A percentile compares a stretch with the other conserved stretches of the same genome.
Evolutionary conservation across 768 basidiomycete species (phyloP).

Genomic region (Neoboletus subvelutipes): DNA sequence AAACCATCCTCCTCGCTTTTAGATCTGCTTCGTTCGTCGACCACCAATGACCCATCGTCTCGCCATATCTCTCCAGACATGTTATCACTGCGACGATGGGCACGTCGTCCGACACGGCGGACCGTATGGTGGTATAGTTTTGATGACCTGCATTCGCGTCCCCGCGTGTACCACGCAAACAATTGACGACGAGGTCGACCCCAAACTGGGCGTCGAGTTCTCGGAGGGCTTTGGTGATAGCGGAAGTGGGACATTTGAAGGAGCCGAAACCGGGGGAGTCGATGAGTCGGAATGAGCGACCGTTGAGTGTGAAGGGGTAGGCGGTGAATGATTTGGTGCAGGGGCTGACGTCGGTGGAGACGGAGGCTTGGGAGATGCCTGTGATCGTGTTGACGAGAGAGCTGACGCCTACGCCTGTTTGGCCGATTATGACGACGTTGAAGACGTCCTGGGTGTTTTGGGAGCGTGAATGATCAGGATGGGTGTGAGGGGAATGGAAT

Average conservation of each 20-base stretch:
- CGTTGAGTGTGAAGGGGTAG: conserved; percentile 27
- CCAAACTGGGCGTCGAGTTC: conserved; percentile 30
- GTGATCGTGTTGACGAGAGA: conserved; percentile 42
- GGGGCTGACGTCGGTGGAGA: conserved; percentile 31
- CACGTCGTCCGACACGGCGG: conserved; percentile 32
- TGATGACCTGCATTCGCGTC: conserved; percentile 30
- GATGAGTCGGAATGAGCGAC: conserved; percentile 30
- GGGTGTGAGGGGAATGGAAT: not conserved
- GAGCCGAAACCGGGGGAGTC: conserved; percentile 31
- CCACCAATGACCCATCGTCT: conserved; percentile 42
- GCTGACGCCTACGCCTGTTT: conserved; percentile 38
- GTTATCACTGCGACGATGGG: conserved; percentile 33
- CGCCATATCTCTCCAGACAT: conserved; percentile 31
- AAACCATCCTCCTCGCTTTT: conserved; percentile 34
- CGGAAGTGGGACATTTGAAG: conserved; percentile 26
- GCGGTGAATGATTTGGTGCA: conserved; percentile 26
- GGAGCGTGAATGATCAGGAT: not conserved
- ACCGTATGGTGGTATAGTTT: conserved; percentile 28
- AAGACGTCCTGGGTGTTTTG: conserved; percentile 23
- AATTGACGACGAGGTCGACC: conserved; percentile 30
- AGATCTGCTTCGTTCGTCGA: conserved; percentile 34
- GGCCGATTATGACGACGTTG: conserved; percentile 32
- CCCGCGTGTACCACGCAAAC: conserved; percentile 28
- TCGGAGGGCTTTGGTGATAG: conserved; percentile 27
- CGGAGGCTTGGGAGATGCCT: conserved; percentile 13